Base-by-base conservation (phyloP, 768 basidiomycete genomes). In the Termitomyces sp. region DNA sequence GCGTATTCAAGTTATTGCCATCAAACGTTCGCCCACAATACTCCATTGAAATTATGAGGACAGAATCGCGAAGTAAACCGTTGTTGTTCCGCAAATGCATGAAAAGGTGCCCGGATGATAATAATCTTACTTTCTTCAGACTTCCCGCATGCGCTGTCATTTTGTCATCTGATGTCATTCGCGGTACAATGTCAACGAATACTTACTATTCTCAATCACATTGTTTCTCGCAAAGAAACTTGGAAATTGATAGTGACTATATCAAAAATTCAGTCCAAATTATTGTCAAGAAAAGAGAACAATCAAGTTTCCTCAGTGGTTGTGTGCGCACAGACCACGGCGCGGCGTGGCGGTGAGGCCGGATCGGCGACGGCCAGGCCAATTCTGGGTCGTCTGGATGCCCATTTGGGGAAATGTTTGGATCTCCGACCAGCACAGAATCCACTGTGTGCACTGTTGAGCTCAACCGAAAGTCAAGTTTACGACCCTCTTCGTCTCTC, bases 321-420 rank as follows among this genome's bases (percentile, higher is more conserved):
- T 31, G n/a, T 36, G 10, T 49, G 40, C 49, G 66, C 66, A 67
- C 66, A 61, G 66, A 67, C 66, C 66, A 67, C 29, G 38, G 15
- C 47, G 47, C 38, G 15, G 50, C 38, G 48, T 49, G 48, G 58
- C 36, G 55, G 60, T 58, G 53, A 48, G 60, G 60, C 62, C 63
- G 63, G 62, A 56, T 43, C 55, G 42, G 55, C 31, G 55, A 32
- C 42, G 34, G 51, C 49, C 49, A 47, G 59, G 58, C 61, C 62
- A 56, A 56, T 63, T 49, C 47, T 43, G 60, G 48, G 31, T 34
- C 43, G 47, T 32, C 17, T 62, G n/a, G 17, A 25, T 54, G 40
- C 70, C 72, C 66, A 64, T 71, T 68, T 72, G 53, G 71, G 71
- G 66, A 71, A 57, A 40, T 25, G 61, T 56, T 75, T 76, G 55